Conservation (phyloP, 345 rosid species). For the Syzygium jambos region DNA sequence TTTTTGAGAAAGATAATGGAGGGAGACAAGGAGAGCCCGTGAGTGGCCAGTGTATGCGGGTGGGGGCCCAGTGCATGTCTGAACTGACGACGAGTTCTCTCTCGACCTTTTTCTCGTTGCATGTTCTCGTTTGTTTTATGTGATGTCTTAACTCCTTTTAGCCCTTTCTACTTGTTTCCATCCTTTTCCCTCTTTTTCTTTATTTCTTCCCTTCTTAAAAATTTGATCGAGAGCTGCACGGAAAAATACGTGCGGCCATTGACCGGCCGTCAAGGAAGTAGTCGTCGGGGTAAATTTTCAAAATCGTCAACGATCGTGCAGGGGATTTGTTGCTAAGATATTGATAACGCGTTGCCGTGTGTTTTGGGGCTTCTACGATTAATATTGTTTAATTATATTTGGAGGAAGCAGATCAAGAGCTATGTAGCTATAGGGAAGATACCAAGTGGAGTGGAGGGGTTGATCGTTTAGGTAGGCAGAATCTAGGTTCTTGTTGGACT, state of each 20-base stretch:
- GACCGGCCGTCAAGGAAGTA: conserved; percentile 27
- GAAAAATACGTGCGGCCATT: conserved; percentile 16
- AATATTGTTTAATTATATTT: background rate
- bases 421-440: background rate
- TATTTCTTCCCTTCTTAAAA: background rate
- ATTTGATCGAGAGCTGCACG: conserved; percentile 10
- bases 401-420: background rate
- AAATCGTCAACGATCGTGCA: conserved; percentile 25
- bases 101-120: conserved; percentile 11
- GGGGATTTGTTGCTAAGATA: background rate
- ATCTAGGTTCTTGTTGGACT: conserved; percentile 12
- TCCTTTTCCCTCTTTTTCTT: background rate
- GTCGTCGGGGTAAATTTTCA: background rate
- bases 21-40: conserved; percentile 4
- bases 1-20: background rate
- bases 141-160: conserved; percentile 18
- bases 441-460: background rate
- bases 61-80: conserved; percentile 20
- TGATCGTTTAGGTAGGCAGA: conserved; percentile 13
- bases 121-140: conserved; percentile 27
- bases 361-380: background rate
- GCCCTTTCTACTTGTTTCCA: background rate
- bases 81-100: conserved; percentile 19
- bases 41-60: conserved; percentile 6
- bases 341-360: background rate